Evolutionary conservation across 2,329 filamentous ascomycete genomes (phyloP).

Genomic region (Teratosphaeria epicoccoides): DNA sequence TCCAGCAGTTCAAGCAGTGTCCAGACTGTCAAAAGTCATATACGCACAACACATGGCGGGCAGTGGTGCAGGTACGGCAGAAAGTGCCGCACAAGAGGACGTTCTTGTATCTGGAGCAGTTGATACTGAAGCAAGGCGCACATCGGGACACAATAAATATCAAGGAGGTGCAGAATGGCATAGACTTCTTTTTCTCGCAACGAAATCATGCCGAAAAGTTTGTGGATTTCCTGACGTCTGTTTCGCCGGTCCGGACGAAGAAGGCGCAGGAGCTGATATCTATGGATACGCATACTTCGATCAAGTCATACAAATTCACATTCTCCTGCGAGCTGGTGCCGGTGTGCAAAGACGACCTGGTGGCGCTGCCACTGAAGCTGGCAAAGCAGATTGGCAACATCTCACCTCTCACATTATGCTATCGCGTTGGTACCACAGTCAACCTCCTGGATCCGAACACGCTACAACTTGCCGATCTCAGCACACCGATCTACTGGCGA

Average conservation of each 20-base stretch:
- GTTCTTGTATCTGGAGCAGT: slow-evolving; percentile 75
- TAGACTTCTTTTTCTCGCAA: slow-evolving; percentile 89
- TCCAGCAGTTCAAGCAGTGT: slow-evolving; percentile 86
- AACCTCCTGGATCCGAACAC: slow-evolving; percentile 85
- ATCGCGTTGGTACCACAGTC: slow-evolving; percentile 77
- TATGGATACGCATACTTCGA: slow-evolving; percentile 80
- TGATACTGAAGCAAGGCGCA: slow-evolving; percentile 87
- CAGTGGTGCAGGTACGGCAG: slow-evolving; percentile 87
- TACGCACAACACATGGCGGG: slow-evolving; percentile 91
- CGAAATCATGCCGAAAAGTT: slow-evolving; percentile 88
- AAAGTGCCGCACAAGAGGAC: slow-evolving; percentile 94
- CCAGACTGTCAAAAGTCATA: slow-evolving; percentile 92
- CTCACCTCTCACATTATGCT: slow-evolving; percentile 72
- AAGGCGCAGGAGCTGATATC: slow-evolving; percentile 91
- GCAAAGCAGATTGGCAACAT: slow-evolving; percentile 86
- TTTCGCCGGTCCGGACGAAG: slow-evolving; percentile 67
- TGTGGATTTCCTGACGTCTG: slow-evolving; percentile 77
- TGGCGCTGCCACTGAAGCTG: slow-evolving; percentile 82
- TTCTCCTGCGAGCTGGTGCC: slow-evolving; percentile 84
- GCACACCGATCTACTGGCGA: slow-evolving; percentile 78
- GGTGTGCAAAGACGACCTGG: slow-evolving; percentile 93
- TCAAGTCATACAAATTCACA: slow-evolving; percentile 88
- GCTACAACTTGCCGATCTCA: slow-evolving; percentile 80
- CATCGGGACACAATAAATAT: slow-evolving; percentile 95
- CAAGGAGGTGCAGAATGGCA: slow-evolving; percentile 88